These are phyloP conservation scores for Kockiozyma suomiensis DNA, from an alignment of 805 yeast species.

Conservation along the genomic window DNA sequence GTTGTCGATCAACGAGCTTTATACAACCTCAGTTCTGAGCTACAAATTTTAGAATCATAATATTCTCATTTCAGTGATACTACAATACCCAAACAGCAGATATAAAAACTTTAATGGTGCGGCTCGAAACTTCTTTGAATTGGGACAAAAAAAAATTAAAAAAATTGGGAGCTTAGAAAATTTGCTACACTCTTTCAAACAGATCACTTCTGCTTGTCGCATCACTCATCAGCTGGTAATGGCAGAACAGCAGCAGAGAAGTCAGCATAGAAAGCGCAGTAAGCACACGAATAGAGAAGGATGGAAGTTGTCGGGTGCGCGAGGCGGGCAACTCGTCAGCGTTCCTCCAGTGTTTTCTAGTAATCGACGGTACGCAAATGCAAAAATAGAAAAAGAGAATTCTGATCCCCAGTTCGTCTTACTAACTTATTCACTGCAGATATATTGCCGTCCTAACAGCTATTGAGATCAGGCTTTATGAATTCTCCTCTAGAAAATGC, in stretches of 20 bases:
- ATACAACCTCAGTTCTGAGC: no score
- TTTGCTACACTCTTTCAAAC: neutral
- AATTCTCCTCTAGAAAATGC: slow-evolving; percentile 43
- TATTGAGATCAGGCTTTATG: slow-evolving; percentile 45
- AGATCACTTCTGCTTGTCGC: neutral
- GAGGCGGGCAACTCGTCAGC: slow-evolving; percentile 45
- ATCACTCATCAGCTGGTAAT: neutral
- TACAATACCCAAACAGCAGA: no score
- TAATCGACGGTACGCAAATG: slow-evolving; percentile 39
- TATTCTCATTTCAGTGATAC: no score
- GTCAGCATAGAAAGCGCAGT: slow-evolving; percentile 7
- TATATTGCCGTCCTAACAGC: slow-evolving; percentile 45
- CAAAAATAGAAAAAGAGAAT: no score
- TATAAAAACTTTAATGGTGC: no score
- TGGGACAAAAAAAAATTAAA: no score
- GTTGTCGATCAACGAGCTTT: no score
- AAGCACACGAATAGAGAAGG: slow-evolving; percentile 7
- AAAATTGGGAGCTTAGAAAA: neutral
- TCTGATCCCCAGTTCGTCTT: no score
- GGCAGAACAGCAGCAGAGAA: neutral
- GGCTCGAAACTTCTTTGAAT: no score
- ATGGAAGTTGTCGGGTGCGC: slow-evolving; percentile 35
- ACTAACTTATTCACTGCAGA: neutral
- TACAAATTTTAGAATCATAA: no score
- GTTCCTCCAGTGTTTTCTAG: slow-evolving; percentile 44